Percentiles rank a stretch among this genome's conserved stretches.
Evolutionary conservation across 2,329 filamentous ascomycete genomes (phyloP).

Genomic region (Ceratocystis colombiana): DNA sequence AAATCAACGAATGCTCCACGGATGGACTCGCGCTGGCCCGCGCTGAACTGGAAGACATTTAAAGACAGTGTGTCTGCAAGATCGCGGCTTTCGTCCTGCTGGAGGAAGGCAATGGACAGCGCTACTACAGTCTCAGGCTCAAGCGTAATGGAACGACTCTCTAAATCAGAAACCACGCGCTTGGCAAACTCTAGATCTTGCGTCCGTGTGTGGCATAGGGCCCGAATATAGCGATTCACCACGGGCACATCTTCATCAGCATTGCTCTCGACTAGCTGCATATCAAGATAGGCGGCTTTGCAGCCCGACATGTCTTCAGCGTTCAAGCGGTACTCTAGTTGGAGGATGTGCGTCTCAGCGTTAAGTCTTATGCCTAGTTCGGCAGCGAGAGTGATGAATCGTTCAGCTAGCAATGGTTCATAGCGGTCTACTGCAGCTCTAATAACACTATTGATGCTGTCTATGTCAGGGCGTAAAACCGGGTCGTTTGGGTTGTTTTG

Average conservation of each 20-base stretch:
- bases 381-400: slow-evolving; percentile 57
- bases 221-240: slow-evolving; percentile 62
- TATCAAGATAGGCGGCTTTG: slow-evolving; percentile 51
- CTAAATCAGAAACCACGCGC: slow-evolving; percentile 61
- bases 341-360: slow-evolving; percentile 58
- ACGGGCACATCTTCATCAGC: slow-evolving; percentile 49
- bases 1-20: slow-evolving; percentile 57
- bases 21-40: slow-evolving; percentile 57
- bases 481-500: slow-evolving; percentile 39
- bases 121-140: slow-evolving; percentile 64
- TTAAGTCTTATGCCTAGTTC: slow-evolving; percentile 58
- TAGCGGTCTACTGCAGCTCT: slow-evolving; percentile 58
- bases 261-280: slow-evolving; percentile 45
- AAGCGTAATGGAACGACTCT: slow-evolving; percentile 58
- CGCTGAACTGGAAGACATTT: slow-evolving; percentile 60
- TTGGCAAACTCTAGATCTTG: slow-evolving; percentile 62
- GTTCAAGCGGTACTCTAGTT: slow-evolving; percentile 66
- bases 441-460: slow-evolving; percentile 68
- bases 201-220: slow-evolving; percentile 50
- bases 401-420: slow-evolving; percentile 61
- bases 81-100: slow-evolving; percentile 65
- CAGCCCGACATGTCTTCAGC: slow-evolving; percentile 63
- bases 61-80: slow-evolving; percentile 72
- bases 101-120: slow-evolving; percentile 63
- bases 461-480: slow-evolving; percentile 49